Evolutionary conservation across 371 early-diverging fungal species (phyloP).

Genomic region (Mucor circinelloides): DNA sequence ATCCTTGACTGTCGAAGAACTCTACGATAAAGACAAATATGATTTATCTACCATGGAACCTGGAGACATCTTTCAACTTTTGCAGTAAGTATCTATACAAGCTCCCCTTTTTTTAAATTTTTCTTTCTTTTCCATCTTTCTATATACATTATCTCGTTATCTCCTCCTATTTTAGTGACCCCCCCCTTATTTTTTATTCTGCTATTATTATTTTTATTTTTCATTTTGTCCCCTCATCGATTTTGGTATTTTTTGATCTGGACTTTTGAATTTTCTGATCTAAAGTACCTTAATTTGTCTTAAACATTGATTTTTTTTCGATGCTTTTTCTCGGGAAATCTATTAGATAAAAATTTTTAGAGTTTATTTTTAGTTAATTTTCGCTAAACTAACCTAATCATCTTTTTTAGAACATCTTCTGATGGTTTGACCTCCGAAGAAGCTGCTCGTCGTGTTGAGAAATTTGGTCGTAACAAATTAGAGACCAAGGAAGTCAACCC

Average conservation of each 20-base stretch:
- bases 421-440: constrained; percentile 68
- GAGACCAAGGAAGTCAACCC: constrained; percentile 81
- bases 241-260: neutral
- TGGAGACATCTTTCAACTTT: constrained; percentile 69
- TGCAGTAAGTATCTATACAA: constrained; percentile 50
- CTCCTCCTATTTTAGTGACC: constrained; percentile 9
- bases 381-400: constrained; percentile 21
- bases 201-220: neutral
- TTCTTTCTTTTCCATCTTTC: constrained; percentile 7
- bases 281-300: constrained; percentile 8
- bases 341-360: constrained; percentile 2
- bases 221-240: neutral
- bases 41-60: constrained; percentile 82
- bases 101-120: constrained; percentile 10
- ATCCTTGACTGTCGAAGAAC: constrained; percentile 70
- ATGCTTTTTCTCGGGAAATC: constrained; percentile 4
- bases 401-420: constrained; percentile 50
- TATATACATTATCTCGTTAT: neutral
- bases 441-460: constrained; percentile 63
- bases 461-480: constrained; percentile 73
- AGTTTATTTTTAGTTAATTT: constrained; percentile 8
- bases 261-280: neutral
- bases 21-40: constrained; percentile 82
- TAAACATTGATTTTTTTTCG: constrained; percentile 2
- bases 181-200: neutral